Percentiles rank a stretch among this genome's conserved stretches.
phyloP scores from a whole-genome alignment of 176 grass and related monocot genomes.

The Eragrostis nindensis region DNA sequence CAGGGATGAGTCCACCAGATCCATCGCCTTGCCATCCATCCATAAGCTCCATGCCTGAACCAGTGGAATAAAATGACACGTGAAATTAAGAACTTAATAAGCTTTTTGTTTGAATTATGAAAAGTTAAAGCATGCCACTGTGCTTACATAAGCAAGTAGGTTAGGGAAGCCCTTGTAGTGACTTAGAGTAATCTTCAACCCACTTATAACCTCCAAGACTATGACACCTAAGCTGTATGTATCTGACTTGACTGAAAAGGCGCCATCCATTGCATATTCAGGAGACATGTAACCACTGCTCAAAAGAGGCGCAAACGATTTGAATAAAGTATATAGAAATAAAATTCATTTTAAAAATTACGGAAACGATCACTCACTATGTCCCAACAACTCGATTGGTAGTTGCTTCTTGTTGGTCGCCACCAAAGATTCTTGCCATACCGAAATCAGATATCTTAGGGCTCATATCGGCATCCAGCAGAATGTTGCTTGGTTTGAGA shows the following conservation, averaged over 20 bases:
- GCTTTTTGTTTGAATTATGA: not conserved
- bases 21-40: conserved; percentile 49
- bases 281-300: conserved; percentile 68
- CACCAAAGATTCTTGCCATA: conserved; percentile 66
- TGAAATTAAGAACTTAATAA: not conserved
- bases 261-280: conserved; percentile 70
- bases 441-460: conserved; percentile 80
- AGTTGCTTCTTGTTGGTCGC: conserved; percentile 44
- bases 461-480: conserved; percentile 56
- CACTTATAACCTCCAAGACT: conserved; percentile 71
- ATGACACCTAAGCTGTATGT: conserved; percentile 65
- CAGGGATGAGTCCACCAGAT: conserved; percentile 44
- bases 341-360: no score
- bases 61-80: not conserved
- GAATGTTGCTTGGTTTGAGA: conserved; percentile 61
- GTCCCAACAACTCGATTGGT: conserved; percentile 64
- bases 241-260: conserved; percentile 67
- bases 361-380: conserved; percentile 37
- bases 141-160: conserved; percentile 62
- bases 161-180: conserved; percentile 4
- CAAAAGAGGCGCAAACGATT: not conserved
- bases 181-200: conserved; percentile 45
- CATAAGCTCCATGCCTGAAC: conserved; percentile 63
- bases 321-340: not conserved
- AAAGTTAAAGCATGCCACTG: not conserved